These are phyloP conservation scores for Solanum dulcamara DNA, from an alignment of 257 asterid genomes.

Conservation along the genomic window DNA sequence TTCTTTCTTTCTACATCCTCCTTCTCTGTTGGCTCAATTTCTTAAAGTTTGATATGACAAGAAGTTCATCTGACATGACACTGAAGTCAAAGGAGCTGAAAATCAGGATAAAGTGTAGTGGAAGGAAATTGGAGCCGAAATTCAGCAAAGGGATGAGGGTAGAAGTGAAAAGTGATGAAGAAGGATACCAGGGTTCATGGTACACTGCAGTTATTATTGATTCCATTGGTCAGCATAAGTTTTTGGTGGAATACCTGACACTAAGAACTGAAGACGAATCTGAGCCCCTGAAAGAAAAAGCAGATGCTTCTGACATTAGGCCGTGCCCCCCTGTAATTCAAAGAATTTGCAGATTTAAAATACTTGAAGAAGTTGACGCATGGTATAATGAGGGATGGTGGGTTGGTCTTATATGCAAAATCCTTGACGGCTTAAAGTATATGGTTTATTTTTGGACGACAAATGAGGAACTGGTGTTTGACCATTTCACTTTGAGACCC, in stretches of 20 bases:
- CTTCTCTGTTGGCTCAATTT: background rate
- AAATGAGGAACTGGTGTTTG: slow-evolving; percentile 35
- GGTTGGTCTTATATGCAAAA: slow-evolving; percentile 48
- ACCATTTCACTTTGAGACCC: slow-evolving; percentile 33
- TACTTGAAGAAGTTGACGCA: slow-evolving; percentile 56
- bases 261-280: slow-evolving; percentile 39
- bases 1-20: background rate
- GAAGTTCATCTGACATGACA: slow-evolving; percentile 7
- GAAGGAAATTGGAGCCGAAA: slow-evolving; percentile 10
- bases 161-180: slow-evolving; percentile 57
- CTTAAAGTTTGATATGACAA: slow-evolving; percentile 17
- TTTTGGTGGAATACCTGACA: slow-evolving; percentile 50
- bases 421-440: slow-evolving; percentile 30
- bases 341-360: slow-evolving; percentile 17
- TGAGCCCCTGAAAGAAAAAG: slow-evolving; percentile 25
- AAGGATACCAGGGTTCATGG: slow-evolving; percentile 67
- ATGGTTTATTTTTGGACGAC: slow-evolving; percentile 44
- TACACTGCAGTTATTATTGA: slow-evolving; percentile 33
- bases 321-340: slow-evolving; percentile 42
- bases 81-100: slow-evolving; percentile 11
- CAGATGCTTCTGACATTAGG: slow-evolving; percentile 29
- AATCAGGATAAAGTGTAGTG: slow-evolving; percentile 17
- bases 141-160: slow-evolving; percentile 40
- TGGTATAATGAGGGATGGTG: slow-evolving; percentile 81
- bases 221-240: slow-evolving; percentile 9